Evolutionary conservation across 2,329 filamentous ascomycete genomes (phyloP).

Genomic region (Neocucurbitaria cava): DNA sequence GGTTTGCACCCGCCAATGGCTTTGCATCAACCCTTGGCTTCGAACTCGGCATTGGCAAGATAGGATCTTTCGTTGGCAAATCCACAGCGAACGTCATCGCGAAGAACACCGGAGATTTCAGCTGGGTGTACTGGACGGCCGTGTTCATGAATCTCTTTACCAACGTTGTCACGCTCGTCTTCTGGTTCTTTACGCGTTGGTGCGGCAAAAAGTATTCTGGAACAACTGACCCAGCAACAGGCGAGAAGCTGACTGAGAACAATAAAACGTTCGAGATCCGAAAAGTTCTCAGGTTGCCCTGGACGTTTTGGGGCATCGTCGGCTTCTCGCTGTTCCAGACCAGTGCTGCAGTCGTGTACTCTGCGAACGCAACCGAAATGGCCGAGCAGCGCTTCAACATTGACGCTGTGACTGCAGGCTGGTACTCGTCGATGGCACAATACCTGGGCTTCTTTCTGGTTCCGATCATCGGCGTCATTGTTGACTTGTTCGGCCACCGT

Average conservation of each 20-base stretch:
- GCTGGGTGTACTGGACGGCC: slow-evolving; percentile 68
- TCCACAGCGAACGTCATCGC: slow-evolving; percentile 67
- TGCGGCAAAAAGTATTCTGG: slow-evolving; percentile 57
- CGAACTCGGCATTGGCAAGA: slow-evolving; percentile 67
- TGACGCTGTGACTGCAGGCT: slow-evolving; percentile 63
- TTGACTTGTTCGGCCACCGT: slow-evolving; percentile 64
- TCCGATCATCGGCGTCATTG: slow-evolving; percentile 62
- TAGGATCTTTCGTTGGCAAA: slow-evolving; percentile 67
- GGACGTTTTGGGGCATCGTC: slow-evolving; percentile 65
- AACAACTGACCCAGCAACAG: slow-evolving; percentile 62
- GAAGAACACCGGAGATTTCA: slow-evolving; percentile 64
- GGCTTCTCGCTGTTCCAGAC: slow-evolving; percentile 66
- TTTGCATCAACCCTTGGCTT: slow-evolving; percentile 68
- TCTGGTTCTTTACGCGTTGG: slow-evolving; percentile 64
- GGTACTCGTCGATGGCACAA: slow-evolving; percentile 65
- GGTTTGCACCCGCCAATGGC: slow-evolving; percentile 67
- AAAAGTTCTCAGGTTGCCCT: slow-evolving; percentile 65
- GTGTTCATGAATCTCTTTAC: slow-evolving; percentile 71
- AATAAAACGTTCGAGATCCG: slow-evolving; percentile 63
- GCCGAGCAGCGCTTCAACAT: slow-evolving; percentile 66
- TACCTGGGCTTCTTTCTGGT: slow-evolving; percentile 66
- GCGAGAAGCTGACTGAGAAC: slow-evolving; percentile 66
- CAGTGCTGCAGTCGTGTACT: slow-evolving; percentile 61
- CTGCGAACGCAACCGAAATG: slow-evolving; percentile 66
- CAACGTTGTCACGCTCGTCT: slow-evolving; percentile 60